These are phyloP conservation scores for Penicillium sp. DNA, from an alignment of 2,329 filamentous ascomycete genomes.

Conservation along the genomic window DNA sequence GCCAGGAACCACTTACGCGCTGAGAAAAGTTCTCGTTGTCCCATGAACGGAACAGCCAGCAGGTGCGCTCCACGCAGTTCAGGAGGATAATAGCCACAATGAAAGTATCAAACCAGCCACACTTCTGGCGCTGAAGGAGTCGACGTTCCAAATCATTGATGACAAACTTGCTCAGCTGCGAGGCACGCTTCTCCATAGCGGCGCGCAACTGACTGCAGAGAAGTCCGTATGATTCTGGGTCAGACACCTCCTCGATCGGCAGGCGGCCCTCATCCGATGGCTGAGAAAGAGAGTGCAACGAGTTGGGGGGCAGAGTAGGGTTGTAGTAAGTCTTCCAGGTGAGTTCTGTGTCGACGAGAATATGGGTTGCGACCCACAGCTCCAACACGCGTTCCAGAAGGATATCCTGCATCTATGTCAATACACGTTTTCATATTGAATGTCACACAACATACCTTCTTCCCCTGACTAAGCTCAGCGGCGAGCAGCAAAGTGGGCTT, in stretches of 20 bases:
- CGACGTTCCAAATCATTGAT: constrained; percentile 61
- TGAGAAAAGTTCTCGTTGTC: constrained; percentile 42
- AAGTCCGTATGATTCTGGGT: constrained; percentile 48
- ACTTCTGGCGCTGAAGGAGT: constrained; percentile 57
- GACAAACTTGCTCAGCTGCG: constrained; percentile 52
- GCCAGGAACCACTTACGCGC: constrained; percentile 28
- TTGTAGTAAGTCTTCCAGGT: constrained; percentile 52
- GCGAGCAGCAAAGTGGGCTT: constrained; percentile 47
- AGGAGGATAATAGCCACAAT: constrained; percentile 58
- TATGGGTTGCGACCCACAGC: constrained; percentile 56
- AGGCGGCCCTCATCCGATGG: constrained; percentile 41
- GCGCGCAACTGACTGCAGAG: constrained; percentile 56
- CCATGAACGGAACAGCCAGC: constrained; percentile 57
- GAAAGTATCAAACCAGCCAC: constrained; percentile 58
- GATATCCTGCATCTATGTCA: constrained; percentile 10
- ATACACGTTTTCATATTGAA: neutral
- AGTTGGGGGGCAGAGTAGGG: constrained; percentile 38
- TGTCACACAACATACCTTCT: constrained; percentile 32
- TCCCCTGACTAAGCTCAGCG: constrained; percentile 37
- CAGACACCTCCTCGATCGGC: constrained; percentile 39
- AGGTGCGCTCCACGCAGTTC: constrained; percentile 59
- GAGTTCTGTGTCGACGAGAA: constrained; percentile 51
- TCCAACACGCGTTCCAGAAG: constrained; percentile 51
- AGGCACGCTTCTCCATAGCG: constrained; percentile 55
- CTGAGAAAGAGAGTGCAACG: constrained; percentile 38